Conservation (phyloP, 257 asterid genomes). For the Gynochthodes officinalis region DNA sequence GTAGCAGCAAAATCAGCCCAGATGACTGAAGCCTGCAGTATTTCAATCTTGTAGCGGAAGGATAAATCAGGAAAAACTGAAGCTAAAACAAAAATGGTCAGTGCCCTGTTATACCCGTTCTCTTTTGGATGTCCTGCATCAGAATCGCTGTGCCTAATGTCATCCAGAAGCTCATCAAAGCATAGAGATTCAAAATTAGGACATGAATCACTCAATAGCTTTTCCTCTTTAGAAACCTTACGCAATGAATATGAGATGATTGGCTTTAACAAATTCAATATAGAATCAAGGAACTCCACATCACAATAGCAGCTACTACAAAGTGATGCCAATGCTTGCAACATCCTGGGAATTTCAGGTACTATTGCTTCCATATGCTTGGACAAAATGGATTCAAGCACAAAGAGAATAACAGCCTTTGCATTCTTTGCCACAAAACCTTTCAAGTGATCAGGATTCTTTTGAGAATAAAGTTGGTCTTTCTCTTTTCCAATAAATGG, state of each 20-base stretch:
- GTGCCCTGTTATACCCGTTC: constrained; percentile 54
- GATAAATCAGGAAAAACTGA: constrained; percentile 73
- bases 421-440: constrained; percentile 93
- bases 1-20: constrained; percentile 70
- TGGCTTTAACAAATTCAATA: constrained; percentile 69
- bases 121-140: constrained; percentile 31
- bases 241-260: constrained; percentile 66
- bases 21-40: constrained; percentile 44
- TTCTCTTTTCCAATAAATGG: constrained; percentile 62
- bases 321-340: constrained; percentile 71
- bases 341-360: constrained; percentile 83
- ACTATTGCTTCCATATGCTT: constrained; percentile 91
- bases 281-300: constrained; percentile 75
- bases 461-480: constrained; percentile 28
- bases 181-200: constrained; percentile 77
- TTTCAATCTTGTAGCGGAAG: constrained; percentile 49
- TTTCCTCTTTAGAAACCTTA: constrained; percentile 66
- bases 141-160: constrained; percentile 33
- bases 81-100: constrained; percentile 70
- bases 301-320: constrained; percentile 72
- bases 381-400: constrained; percentile 81
- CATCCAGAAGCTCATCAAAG: constrained; percentile 68
- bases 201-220: constrained; percentile 42
- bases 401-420: constrained; percentile 75
- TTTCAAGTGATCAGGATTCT: constrained; percentile 47